Percentiles rank a stretch among this genome's conserved stretches.
Evolutionary conservation across 2,329 filamentous ascomycete genomes (phyloP).

Genomic region (Cladophialophora yegresii): DNA sequence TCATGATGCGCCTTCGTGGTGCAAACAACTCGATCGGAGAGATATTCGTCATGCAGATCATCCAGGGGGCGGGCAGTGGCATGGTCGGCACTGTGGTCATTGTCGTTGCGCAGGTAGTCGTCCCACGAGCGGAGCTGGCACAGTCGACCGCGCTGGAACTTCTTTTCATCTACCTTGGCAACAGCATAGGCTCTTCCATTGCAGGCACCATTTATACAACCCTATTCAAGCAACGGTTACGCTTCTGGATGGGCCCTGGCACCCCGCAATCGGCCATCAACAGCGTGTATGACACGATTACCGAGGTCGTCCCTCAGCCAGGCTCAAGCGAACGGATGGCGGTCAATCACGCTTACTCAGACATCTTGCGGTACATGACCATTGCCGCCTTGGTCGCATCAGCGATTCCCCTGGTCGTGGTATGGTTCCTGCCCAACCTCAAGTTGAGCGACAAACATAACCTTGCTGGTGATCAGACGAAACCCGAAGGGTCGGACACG

Average conservation of each 20-base stretch:
- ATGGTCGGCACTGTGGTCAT: conserved; percentile 50
- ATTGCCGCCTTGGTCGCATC: conserved; percentile 40
- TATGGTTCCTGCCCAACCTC: conserved; percentile 38
- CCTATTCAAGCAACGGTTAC: conserved; percentile 45
- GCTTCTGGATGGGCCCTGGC: conserved; percentile 42
- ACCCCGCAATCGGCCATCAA: conserved; percentile 42
- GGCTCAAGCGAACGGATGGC: conserved; percentile 47
- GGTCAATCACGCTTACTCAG: conserved; percentile 46
- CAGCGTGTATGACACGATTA: conserved; percentile 51
- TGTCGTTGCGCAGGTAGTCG: conserved; percentile 50
- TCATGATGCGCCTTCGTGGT: conserved; percentile 54
- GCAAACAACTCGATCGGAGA: conserved; percentile 49
- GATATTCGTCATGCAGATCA: conserved; percentile 52
- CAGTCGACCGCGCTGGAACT: conserved; percentile 53
- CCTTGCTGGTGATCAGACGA: conserved; percentile 13
- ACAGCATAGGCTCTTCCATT: conserved; percentile 44
- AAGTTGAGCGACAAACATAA: conserved; percentile 30
- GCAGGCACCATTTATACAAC: conserved; percentile 56
- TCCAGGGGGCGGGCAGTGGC: conserved; percentile 54
- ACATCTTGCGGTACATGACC: conserved; percentile 42
- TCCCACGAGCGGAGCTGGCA: conserved; percentile 51
- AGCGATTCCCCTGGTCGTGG: conserved; percentile 37
- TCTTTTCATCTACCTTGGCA: conserved; percentile 46
- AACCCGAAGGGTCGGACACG: background rate
- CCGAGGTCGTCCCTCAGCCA: conserved; percentile 45